Evolutionary conservation across 169 alveolate genomes (phyloP), one percentile per base, ranked within the genome.

Genomic region (Toxoplasma gondii): DNA sequence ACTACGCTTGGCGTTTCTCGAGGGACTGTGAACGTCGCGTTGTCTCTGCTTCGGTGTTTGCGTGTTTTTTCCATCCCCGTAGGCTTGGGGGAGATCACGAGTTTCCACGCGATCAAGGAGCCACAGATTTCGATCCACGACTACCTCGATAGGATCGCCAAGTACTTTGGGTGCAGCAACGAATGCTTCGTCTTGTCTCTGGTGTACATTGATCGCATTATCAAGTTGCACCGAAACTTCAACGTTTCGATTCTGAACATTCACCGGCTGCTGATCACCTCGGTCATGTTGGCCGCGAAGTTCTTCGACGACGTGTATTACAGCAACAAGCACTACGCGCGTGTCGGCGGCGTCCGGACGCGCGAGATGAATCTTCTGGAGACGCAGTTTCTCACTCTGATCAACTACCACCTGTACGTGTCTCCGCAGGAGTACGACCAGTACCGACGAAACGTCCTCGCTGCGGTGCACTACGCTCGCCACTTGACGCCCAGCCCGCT

Each of bases 311-410:
- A 99, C 91, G 95, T 96, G 41, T 98, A 96, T 96, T 98, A 97
- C 96, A 97, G 93, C 36, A 98, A 98, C 95, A 93, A 95, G 58
- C 98, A 96, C 93, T 98, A 98, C 94, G 99, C 99, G 10, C 97
- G 98, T 74, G 98, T 99, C 31, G 99, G 99, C 7, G 99, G 99
- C 34, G 99, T 99, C 22, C 96, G 98, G 44, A 97, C 98, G 38
- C 91, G 96, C 70, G 99, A 98, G 93, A 95, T 98, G 54, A 98
- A 98, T 91, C 92, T 95, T 67, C 96, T 99, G 36, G 99, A 99
- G 95, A 96, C 96, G 10, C 97, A 97, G 90, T 98, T 98, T 92
- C 94, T 98, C 45, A 96, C 96, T 38, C 96, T 97, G 58, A 88
- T 98, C 58, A 97, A 97, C 83, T 98, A 97, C 94, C 96, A 97